These are phyloP conservation scores for Beauveria sp. DNA, from an alignment of 2,329 filamentous ascomycete species.

Conservation along the genomic window DNA sequence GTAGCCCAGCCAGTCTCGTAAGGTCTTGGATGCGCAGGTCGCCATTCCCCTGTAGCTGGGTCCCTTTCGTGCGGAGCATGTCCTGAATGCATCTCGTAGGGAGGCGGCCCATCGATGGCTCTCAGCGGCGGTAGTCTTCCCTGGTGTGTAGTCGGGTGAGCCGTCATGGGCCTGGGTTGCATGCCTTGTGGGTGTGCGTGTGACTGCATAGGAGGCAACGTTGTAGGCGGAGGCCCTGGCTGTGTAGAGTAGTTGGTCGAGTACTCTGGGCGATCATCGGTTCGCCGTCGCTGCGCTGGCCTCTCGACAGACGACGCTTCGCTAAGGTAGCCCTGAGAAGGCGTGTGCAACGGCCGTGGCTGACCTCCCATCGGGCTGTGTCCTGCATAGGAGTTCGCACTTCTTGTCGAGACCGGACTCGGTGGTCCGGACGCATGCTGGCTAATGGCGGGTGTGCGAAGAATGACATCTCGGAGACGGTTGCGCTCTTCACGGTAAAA, in stretches of 20 bases:
- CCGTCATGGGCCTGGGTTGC: conserved; percentile 30
- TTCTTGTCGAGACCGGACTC: conserved; percentile 37
- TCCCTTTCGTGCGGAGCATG: conserved; percentile 27
- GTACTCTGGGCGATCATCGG: conserved; percentile 38
- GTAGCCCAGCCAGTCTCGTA: conserved; percentile 32
- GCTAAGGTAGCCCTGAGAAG: conserved; percentile 28
- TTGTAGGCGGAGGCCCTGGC: conserved; percentile 24
- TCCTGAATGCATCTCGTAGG: conserved; percentile 17
- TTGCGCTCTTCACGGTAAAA: conserved; percentile 69
- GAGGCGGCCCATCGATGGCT: conserved; percentile 31
- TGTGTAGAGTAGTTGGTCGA: conserved; percentile 32
- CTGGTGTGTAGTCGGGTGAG: conserved; percentile 26
- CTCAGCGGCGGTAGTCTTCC: conserved; percentile 43
- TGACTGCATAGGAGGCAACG: conserved; percentile 34
- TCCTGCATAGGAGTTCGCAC: conserved; percentile 28
- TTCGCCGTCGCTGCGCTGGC: conserved; percentile 38
- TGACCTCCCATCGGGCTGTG: conserved; percentile 26
- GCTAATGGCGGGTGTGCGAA: conserved; percentile 49
- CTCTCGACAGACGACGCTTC: conserved; percentile 38
- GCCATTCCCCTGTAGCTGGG: conserved; percentile 29
- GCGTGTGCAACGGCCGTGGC: conserved; percentile 20
- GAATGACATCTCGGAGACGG: conserved; percentile 59
- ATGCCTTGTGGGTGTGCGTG: conserved; percentile 25
- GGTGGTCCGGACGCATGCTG: conserved; percentile 44
- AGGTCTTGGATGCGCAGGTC: conserved; percentile 23